Percentiles rank a stretch among this genome's conserved stretches.
These are phyloP conservation scores for Pharus latifolius DNA, from an alignment of 176 grass and related monocot genomes.

Conservation along the genomic window DNA sequence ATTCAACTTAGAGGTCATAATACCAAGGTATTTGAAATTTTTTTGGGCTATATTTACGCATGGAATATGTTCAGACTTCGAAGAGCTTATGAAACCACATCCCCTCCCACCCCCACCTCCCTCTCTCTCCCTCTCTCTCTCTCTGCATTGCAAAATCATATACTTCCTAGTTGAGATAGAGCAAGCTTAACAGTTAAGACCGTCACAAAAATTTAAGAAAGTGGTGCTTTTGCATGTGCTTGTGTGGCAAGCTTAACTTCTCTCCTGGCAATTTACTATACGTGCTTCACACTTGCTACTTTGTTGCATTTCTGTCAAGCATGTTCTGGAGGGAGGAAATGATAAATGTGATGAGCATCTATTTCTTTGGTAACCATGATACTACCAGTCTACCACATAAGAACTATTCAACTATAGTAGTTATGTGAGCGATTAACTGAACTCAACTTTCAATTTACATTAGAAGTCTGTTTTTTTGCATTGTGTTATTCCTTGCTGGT, in stretches of 20 bases:
- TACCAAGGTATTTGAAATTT: conserved; percentile 55
- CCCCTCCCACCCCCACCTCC: too few species aligned
- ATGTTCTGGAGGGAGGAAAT: background rate
- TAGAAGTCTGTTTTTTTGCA: background rate
- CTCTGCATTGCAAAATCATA: conserved; percentile 12
- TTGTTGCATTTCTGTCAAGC: background rate
- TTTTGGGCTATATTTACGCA: background rate
- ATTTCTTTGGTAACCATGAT: background rate
- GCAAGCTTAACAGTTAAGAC: background rate
- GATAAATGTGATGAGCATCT: background rate
- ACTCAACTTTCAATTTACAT: conserved; percentile 10
- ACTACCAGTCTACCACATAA: background rate
- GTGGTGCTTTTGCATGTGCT: background rate
- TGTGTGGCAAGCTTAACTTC: background rate
- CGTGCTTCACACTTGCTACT: background rate
- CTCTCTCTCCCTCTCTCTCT: background rate
- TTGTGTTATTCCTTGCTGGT: background rate
- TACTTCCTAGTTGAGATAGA: conserved; percentile 1
- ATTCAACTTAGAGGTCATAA: conserved; percentile 92
- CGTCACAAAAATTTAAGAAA: background rate
- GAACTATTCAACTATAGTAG: background rate
- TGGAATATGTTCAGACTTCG: conserved; percentile 6
- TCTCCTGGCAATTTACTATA: conserved; percentile 3
- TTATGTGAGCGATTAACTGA: background rate
- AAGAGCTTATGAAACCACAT: background rate